Conservation (phyloP, 495 filamentous ascomycete genomes). For the Hyaloscypha bicolor region DNA sequence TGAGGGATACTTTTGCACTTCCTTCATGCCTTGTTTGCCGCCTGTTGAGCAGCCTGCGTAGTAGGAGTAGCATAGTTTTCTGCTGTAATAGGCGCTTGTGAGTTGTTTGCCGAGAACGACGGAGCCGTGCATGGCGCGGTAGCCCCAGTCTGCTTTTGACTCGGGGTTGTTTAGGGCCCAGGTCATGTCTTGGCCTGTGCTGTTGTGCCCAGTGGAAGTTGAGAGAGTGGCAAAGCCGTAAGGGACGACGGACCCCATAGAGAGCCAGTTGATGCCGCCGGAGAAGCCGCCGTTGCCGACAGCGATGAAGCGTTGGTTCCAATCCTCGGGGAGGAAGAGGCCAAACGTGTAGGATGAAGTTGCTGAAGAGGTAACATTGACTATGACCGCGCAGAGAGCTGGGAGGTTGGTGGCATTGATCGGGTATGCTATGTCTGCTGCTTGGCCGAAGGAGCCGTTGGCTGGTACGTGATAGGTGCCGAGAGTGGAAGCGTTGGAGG, state of each 20-base stretch:
- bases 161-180: slow-evolving; percentile 52
- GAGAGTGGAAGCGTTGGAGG: not conserved
- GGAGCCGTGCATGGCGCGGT: slow-evolving; percentile 52
- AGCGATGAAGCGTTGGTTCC: slow-evolving; percentile 52
- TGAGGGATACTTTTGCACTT: slow-evolving; percentile 53
- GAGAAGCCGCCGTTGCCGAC: slow-evolving; percentile 54
- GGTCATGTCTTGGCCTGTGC: slow-evolving; percentile 35
- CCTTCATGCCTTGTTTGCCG: slow-evolving; percentile 57
- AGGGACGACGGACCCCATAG: slow-evolving; percentile 47
- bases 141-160: slow-evolving; percentile 45
- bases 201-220: slow-evolving; percentile 59
- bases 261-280: slow-evolving; percentile 56
- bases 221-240: slow-evolving; percentile 56
- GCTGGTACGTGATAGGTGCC: not conserved
- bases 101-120: slow-evolving; percentile 42
- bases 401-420: slow-evolving; percentile 47
- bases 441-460: slow-evolving; percentile 3
- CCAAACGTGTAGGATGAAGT: slow-evolving; percentile 50
- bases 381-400: slow-evolving; percentile 49
- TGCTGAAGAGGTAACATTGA: slow-evolving; percentile 46
- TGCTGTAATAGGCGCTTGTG: slow-evolving; percentile 45
- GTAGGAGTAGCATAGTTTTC: slow-evolving; percentile 47
- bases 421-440: slow-evolving; percentile 26
- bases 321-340: slow-evolving; percentile 51
- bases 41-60: slow-evolving; percentile 62